Evolutionary conservation across 805 yeast species (phyloP).

Genomic region (Kodamaea kakaduensis): DNA sequence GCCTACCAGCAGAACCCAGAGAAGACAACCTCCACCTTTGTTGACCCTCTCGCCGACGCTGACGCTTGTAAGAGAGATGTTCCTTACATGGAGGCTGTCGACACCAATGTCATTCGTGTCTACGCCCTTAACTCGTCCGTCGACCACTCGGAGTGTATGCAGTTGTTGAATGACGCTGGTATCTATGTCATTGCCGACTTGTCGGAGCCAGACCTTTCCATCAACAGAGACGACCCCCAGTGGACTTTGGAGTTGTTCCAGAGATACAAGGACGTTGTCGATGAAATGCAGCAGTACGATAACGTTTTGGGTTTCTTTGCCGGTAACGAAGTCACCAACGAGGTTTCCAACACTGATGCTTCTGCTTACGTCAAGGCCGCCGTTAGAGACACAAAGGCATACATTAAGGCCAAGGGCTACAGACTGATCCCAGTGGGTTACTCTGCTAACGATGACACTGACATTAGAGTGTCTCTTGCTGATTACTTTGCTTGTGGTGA

Average conservation of each 20-base stretch:
- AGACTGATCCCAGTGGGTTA: constrained; percentile 76
- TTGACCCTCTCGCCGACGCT: constrained; percentile 68
- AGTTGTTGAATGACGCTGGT: constrained; percentile 69
- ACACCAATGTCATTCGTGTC: constrained; percentile 71
- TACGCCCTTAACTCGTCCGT: constrained; percentile 63
- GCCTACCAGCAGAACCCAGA: constrained; percentile 74
- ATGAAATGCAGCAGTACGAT: constrained; percentile 62
- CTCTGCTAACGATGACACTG: constrained; percentile 72
- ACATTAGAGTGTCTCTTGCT: constrained; percentile 63
- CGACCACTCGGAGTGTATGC: constrained; percentile 71
- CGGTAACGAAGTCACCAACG: constrained; percentile 80
- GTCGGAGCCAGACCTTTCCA: constrained; percentile 63
- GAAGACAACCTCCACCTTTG: constrained; percentile 46
- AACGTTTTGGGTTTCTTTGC: constrained; percentile 81
- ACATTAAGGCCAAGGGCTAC: constrained; percentile 57
- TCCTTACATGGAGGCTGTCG: constrained; percentile 58
- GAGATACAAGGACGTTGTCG: constrained; percentile 69
- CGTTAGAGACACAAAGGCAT: constrained; percentile 68
- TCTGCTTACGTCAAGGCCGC: constrained; percentile 85
- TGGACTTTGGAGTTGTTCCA: constrained; percentile 62
- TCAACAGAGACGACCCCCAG: constrained; percentile 56
- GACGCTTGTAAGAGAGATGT: constrained; percentile 66
- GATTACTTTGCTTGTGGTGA: constrained; percentile 77
- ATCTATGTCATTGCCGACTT: constrained; percentile 89
- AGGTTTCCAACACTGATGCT: constrained; percentile 60